Evolutionary conservation across 2,329 filamentous ascomycete genomes (phyloP).

Genomic region (Knufia fluminis): DNA sequence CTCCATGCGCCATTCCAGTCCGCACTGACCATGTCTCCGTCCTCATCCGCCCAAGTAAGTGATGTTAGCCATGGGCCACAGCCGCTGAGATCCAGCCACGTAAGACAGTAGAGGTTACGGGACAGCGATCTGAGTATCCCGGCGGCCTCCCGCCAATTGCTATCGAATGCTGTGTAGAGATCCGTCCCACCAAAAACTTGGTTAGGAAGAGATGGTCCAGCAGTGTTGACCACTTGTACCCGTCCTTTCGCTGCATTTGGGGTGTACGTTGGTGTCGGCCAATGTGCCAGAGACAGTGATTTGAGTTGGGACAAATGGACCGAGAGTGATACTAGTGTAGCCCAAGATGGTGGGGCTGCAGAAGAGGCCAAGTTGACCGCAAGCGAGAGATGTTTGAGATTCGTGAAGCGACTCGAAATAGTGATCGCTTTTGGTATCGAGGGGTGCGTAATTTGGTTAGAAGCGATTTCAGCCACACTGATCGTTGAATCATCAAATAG

Average conservation of each 20-base stretch:
- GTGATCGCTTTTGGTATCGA: no score
- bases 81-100: slow-evolving; percentile 54
- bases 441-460: no score
- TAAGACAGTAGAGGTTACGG: slow-evolving; percentile 47
- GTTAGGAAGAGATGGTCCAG: slow-evolving; percentile 10
- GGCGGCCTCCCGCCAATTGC: slow-evolving; percentile 48
- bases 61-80: slow-evolving; percentile 48
- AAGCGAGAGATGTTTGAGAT: slow-evolving; percentile 50
- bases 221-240: slow-evolving; percentile 10
- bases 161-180: slow-evolving; percentile 44
- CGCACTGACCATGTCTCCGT: slow-evolving; percentile 26
- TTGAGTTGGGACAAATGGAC: slow-evolving; percentile 48
- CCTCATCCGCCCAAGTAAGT: slow-evolving; percentile 32
- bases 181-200: slow-evolving; percentile 43
- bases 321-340: slow-evolving; percentile 44
- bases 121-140: slow-evolving; percentile 49
- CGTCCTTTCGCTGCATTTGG: slow-evolving; percentile 37
- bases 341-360: slow-evolving; percentile 42
- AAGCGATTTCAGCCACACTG: no score
- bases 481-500: slow-evolving; percentile 21
- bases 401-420: slow-evolving; percentile 37
- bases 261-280: slow-evolving; percentile 51
- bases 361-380: slow-evolving; percentile 39
- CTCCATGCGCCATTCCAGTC: slow-evolving; percentile 41
- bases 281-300: slow-evolving; percentile 54